Conservation (phyloP, 1,284 basidiomycete species). For the Cryptococcus sp. region DNA sequence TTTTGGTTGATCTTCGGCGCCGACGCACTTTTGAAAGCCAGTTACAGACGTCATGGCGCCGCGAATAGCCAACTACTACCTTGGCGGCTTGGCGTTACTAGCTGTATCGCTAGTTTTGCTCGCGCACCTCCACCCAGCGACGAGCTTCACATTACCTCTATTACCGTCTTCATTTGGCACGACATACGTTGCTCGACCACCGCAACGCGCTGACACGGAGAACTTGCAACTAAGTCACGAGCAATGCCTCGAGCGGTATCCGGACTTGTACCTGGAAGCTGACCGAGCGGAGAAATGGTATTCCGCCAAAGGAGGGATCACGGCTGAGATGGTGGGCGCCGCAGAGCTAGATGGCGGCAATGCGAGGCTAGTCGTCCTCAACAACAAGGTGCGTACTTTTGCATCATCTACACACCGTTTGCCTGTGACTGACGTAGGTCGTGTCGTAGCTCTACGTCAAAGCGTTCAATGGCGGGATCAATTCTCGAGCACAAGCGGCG, state of each 20-base stretch:
- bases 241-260: conserved; percentile 40
- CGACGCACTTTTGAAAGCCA: too few relatives aligned
- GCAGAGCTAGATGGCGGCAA: conserved; percentile 36
- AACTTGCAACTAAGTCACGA: conserved; percentile 31
- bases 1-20: too few relatives aligned
- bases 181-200: conserved; percentile 8
- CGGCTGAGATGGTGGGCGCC: conserved; percentile 34
- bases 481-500: conserved; percentile 34
- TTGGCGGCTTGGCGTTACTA: too few relatives aligned
- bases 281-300: conserved; percentile 41
- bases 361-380: conserved; percentile 42
- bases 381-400: conserved; percentile 36
- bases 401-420: not conserved
- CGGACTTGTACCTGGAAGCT: conserved; percentile 44
- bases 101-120: not conserved
- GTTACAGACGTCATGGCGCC: too few relatives aligned
- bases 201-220: conserved; percentile 4
- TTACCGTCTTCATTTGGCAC: conserved; percentile 2
- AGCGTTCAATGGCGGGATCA: conserved; percentile 34
- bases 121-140: conserved; percentile 9
- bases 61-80: too few relatives aligned
- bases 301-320: conserved; percentile 36
- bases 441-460: conserved; percentile 43
- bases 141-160: conserved; percentile 7
- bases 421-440: too few relatives aligned